Evolutionary conservation across 2,329 filamentous ascomycete species (phyloP).

Genomic region (Aspergillus brunneoviolaceus): DNA sequence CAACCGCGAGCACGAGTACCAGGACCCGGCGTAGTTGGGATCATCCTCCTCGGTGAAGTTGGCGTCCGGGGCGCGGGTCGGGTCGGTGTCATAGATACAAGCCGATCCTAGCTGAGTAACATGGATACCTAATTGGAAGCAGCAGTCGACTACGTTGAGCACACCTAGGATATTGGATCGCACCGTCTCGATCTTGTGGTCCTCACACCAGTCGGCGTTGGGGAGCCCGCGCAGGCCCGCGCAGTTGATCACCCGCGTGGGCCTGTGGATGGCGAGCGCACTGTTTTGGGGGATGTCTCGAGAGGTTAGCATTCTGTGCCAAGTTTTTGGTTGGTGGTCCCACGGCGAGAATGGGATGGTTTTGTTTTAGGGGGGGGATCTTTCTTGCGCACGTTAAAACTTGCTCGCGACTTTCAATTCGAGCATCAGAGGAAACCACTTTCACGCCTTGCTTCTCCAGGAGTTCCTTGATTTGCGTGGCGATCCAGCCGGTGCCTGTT

Average conservation of each 20-base stretch:
- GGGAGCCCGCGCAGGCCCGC: conserved; percentile 4
- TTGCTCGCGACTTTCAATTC: conserved; percentile 1
- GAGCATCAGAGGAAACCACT: not conserved
- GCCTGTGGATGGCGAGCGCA: not conserved
- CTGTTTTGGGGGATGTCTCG: not conserved
- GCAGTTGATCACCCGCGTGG: conserved; percentile 4
- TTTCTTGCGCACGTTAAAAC: not conserved
- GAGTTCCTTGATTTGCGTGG: not conserved
- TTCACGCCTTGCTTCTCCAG: not conserved
- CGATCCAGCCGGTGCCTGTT: conserved; percentile 6
- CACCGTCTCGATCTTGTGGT: not conserved
- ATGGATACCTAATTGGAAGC: not conserved
- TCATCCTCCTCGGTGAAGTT: conserved; percentile 6
- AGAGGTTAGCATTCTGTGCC: no score
- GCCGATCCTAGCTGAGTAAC: conserved; percentile 6
- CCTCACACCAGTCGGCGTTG: conserved; percentile 9
- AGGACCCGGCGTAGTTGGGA: not conserved
- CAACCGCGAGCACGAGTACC: conserved; percentile 2
- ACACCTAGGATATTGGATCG: conserved; percentile 8
- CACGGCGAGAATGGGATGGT: no score
- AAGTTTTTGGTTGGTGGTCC: no score
- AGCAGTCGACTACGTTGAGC: conserved; percentile 2
- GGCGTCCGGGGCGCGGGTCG: not conserved
- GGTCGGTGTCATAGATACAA: conserved; percentile 7
- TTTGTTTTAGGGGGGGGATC: no score